phyloP scores from a whole-genome alignment of 768 basidiomycete genomes.

The Lyophyllum atratum region DNA sequence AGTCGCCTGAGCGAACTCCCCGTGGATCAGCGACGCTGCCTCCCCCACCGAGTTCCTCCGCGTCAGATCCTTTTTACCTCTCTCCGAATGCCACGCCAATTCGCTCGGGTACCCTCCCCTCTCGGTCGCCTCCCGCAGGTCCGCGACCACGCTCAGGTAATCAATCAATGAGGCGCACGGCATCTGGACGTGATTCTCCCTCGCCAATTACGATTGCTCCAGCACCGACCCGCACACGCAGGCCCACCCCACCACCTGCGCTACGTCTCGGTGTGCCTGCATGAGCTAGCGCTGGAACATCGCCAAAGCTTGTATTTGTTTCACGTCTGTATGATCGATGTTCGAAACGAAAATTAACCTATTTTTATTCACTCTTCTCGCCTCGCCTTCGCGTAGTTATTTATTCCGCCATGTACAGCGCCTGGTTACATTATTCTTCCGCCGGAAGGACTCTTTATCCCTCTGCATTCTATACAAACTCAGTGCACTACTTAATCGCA shows the following conservation, averaged over 20 bases:
- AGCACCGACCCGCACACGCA: constrained; percentile 4
- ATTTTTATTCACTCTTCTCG: not conserved
- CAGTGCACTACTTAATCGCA: not conserved
- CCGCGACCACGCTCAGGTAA: constrained; percentile 18
- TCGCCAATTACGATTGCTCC: constrained; percentile 12
- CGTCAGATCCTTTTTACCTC: constrained; percentile 6
- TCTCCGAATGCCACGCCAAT: constrained; percentile 6
- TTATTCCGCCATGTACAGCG: not conserved
- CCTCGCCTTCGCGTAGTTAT: not conserved
- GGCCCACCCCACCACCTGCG: constrained; percentile 1
- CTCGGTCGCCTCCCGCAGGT: constrained; percentile 17
- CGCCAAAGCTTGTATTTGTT: not conserved
- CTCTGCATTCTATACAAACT: not conserved
- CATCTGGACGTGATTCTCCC: constrained; percentile 6
- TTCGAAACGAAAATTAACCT: not conserved
- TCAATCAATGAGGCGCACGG: not conserved
- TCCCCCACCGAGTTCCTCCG: constrained; percentile 1
- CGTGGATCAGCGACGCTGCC: constrained; percentile 4
- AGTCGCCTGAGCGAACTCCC: not conserved
- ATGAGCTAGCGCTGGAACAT: not conserved
- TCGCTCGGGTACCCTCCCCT: constrained; percentile 6
- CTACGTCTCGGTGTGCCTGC: not conserved
- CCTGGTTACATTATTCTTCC: not conserved
- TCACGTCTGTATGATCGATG: not conserved
- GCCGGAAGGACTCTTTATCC: not conserved